A percentile compares a stretch with the other conserved stretches of the same genome.
Evolutionary conservation across 805 yeast genomes (phyloP).

Genomic region (Metschnikowia vanudenii): DNA sequence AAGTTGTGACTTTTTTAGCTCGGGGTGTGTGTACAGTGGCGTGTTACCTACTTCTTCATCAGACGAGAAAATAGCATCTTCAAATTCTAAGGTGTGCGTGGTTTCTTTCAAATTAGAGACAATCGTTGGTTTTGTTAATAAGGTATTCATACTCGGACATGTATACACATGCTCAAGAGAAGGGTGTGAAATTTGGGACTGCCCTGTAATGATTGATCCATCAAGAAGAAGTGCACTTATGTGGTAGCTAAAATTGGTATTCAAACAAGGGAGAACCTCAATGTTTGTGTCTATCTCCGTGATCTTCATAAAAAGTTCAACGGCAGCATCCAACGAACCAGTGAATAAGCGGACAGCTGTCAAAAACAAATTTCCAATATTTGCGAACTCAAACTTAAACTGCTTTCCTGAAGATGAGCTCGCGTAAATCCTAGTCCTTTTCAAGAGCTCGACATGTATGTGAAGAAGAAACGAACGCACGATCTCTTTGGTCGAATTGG

Average conservation of each 20-base stretch:
- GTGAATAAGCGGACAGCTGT: conserved; percentile 80
- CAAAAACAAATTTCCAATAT: conserved; percentile 79
- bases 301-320: conserved; percentile 69
- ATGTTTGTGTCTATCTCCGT: conserved; percentile 53
- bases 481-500: conserved; percentile 64
- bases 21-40: conserved; percentile 77
- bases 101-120: background rate
- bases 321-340: conserved; percentile 82
- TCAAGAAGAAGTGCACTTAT: conserved; percentile 72
- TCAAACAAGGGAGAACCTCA: conserved; percentile 75
- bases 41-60: conserved; percentile 58
- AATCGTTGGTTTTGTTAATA: background rate
- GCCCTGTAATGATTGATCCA: conserved; percentile 81
- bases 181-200: conserved; percentile 92
- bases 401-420: conserved; percentile 39
- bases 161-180: conserved; percentile 25
- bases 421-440: conserved; percentile 49
- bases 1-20: conserved; percentile 67
- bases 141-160: conserved; percentile 15
- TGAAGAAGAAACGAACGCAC: conserved; percentile 74
- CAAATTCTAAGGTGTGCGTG: background rate
- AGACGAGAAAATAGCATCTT: conserved; percentile 8
- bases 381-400: conserved; percentile 74
- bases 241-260: conserved; percentile 82
- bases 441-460: conserved; percentile 73